Conservation (phyloP, 257 asterid genomes). For the Nicotiana tabacum region DNA sequence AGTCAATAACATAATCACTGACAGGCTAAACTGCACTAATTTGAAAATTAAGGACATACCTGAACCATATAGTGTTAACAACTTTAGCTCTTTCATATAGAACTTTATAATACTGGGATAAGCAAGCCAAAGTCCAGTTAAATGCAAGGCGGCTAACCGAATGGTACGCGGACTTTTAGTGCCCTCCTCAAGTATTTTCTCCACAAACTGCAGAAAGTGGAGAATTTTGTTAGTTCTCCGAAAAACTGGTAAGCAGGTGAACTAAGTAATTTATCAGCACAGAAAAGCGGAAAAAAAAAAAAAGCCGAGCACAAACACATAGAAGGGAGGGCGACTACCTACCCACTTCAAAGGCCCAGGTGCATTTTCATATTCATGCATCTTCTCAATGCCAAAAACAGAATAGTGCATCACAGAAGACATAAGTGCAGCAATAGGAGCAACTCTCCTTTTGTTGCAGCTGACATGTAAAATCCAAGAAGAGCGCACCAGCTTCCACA, state of each 20-base stretch:
- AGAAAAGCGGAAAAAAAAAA: not conserved
- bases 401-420: constrained; percentile 83
- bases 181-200: constrained; percentile 89
- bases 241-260: not conserved
- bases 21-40: not conserved
- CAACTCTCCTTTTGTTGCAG: constrained; percentile 95
- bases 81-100: constrained; percentile 76
- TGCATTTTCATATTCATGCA: constrained; percentile 62
- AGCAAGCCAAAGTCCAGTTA: constrained; percentile 87
- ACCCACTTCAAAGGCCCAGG: constrained; percentile 96
- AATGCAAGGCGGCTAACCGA: constrained; percentile 85
- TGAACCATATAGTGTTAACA: constrained; percentile 85
- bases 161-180: constrained; percentile 95
- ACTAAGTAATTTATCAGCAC: not conserved
- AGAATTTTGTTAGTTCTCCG: not conserved
- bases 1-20: not conserved
- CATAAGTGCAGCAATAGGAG: constrained; percentile 91
- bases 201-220: constrained; percentile 53
- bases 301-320: not conserved
- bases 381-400: constrained; percentile 54
- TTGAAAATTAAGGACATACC: constrained; percentile 36
- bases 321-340: constrained; percentile 22
- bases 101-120: constrained; percentile 63
- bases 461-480: constrained; percentile 87
- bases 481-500: constrained; percentile 84